These are phyloP conservation scores for Cladophialophora yegresii DNA, from an alignment of 2,329 filamentous ascomycete species.

Conservation along the genomic window DNA sequence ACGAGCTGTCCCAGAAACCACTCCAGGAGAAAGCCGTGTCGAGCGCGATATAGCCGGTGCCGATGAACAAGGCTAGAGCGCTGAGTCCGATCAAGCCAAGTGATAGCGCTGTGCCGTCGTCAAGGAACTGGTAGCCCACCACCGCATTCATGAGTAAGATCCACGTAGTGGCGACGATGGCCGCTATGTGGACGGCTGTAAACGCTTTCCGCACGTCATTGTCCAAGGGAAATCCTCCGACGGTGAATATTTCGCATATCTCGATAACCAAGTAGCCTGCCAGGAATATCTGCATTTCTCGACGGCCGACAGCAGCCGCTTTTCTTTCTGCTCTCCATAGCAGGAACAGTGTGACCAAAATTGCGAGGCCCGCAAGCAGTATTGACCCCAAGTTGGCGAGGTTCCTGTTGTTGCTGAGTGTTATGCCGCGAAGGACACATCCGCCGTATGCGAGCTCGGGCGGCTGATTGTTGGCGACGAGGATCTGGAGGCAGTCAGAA, in stretches of 20 bases:
- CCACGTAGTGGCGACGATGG: conserved; percentile 87
- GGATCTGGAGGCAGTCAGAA: conserved; percentile 56
- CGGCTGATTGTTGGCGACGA: conserved; percentile 62
- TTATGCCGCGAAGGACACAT: conserved; percentile 75
- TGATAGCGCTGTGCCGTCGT: conserved; percentile 87
- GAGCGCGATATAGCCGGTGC: conserved; percentile 91
- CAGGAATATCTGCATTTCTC: conserved; percentile 96
- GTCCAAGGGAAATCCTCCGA: conserved; percentile 81
- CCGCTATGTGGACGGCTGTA: conserved; percentile 83
- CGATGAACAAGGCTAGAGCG: conserved; percentile 72
- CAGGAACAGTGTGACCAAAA: conserved; percentile 66
- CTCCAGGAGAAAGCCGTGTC: conserved; percentile 91
- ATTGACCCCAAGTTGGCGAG: conserved; percentile 94
- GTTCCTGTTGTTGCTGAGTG: conserved; percentile 63
- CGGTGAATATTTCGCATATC: conserved; percentile 95
- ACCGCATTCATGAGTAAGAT: conserved; percentile 87
- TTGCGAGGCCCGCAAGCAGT: conserved; percentile 74
- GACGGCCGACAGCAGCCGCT: conserved; percentile 87
- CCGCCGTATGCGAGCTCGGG: conserved; percentile 57
- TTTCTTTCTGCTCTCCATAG: conserved; percentile 83
- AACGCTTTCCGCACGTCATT: conserved; percentile 74
- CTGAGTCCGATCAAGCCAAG: conserved; percentile 73
- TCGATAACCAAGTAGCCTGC: conserved; percentile 80
- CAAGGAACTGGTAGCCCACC: conserved; percentile 89
- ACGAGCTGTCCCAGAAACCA: conserved; percentile 68